Evolutionary conservation across 2,329 filamentous ascomycete species (phyloP), one percentile per base, ranked within the genome.

Genomic region (Fusarium transvaalense): DNA sequence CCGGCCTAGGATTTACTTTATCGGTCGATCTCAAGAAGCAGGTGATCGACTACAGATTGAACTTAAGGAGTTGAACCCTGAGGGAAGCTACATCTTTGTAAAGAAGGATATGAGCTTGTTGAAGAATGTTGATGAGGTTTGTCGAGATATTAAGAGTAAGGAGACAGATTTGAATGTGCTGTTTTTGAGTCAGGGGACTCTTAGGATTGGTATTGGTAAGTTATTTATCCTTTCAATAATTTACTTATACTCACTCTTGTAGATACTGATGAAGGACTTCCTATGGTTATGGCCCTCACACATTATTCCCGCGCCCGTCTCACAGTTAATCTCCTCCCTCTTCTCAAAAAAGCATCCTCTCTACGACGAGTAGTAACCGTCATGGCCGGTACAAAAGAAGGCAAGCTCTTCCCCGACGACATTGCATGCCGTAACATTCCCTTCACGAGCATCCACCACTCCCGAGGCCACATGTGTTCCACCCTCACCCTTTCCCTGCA

Each of bases 301-400:
- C 86, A 85, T 76, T 89, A 90, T 76, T 81, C 84, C 6, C 88
- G 88, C 21, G 82, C 85, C 65, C 85, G 86, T 38, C 86, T 89
- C 71, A 80, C 85, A 14, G 59, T 81, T 43, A 87, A 88, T 55
- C 82, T 91, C 1, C 82, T 89, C 10, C 88, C 88, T 0, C 80
- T 84, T 0, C 79, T 91, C 3, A 78, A 43, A 15, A 54, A 55
- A 1, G 70, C 66, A 1, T 10, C 48, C 2, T 68, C 58, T 19
- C 57, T 73, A 7, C 62, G 70, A 7, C 71, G 74, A 10, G 69
- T 78, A 19, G 59, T 78, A 29, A 73, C 66, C 23, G 66, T 76
- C 32, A 61, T 76, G 38, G 70, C 68, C 1, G 76, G 74, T 8
- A 71, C 65, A 15, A 64, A 66, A 23, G 64, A 68, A 31, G 71